Evolutionary conservation across 1,284 basidiomycete species (phyloP).

Genomic region (Rhizopogon hawkerae): DNA sequence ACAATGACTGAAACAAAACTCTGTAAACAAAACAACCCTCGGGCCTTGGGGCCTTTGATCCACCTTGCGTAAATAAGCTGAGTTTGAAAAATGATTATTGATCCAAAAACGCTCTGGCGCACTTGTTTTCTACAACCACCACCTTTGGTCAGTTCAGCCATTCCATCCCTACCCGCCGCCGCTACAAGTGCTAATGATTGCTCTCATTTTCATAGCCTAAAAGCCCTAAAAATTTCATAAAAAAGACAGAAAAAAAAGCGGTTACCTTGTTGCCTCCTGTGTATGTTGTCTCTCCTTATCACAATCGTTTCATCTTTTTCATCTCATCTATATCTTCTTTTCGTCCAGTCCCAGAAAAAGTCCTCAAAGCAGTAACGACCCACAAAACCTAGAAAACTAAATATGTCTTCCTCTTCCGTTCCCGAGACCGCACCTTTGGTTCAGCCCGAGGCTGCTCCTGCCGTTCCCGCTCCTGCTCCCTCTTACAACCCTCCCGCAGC

Average conservation of each 20-base stretch:
- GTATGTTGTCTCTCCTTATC: constrained; percentile 32
- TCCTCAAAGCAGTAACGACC: constrained; percentile 84
- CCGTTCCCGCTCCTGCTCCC: constrained; percentile 39
- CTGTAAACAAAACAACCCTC: neutral
- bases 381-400: constrained; percentile 39
- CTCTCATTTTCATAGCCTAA: constrained; percentile 30
- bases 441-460: constrained; percentile 31
- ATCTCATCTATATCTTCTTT: constrained; percentile 11
- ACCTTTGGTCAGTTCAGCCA: constrained; percentile 21
- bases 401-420: constrained; percentile 55
- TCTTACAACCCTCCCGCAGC: constrained; percentile 45
- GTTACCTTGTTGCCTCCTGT: constrained; percentile 69
- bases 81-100: constrained; percentile 28
- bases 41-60: too few relatives aligned
- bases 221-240: constrained; percentile 41
- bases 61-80: constrained; percentile 13
- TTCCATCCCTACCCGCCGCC: neutral
- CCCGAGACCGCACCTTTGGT: constrained; percentile 35
- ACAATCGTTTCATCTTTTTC: constrained; percentile 15
- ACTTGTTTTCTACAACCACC: constrained; percentile 30
- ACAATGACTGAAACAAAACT: neutral
- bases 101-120: constrained; percentile 15
- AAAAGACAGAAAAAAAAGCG: constrained; percentile 54
- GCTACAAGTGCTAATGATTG: constrained; percentile 13
- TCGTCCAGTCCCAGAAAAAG: constrained; percentile 59